A percentile compares a stretch with the other conserved stretches of the same genome.
Evolutionary conservation across 352 stramenopile species (phyloP).

Genomic region (Chrysophaeum taylorii): DNA sequence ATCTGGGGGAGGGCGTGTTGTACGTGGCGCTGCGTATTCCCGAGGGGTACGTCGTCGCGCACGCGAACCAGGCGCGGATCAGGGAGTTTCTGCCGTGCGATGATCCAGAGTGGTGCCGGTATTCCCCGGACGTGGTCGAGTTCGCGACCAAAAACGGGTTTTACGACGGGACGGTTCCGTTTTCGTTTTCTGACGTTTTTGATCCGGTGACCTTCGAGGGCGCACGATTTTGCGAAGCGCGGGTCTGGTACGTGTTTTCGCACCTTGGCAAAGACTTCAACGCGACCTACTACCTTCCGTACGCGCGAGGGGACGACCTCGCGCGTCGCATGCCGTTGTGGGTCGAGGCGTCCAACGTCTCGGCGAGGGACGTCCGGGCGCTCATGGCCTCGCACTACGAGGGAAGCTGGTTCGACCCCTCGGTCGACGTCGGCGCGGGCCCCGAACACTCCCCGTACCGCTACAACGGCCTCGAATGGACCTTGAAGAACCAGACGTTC

Average conservation of each 20-base stretch:
- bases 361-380: conserved; percentile 36
- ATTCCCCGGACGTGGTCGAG: conserved; percentile 42
- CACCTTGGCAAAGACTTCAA: conserved; percentile 32
- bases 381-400: conserved; percentile 51
- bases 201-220: conserved; percentile 38
- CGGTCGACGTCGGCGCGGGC: conserved; percentile 41
- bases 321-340: conserved; percentile 47
- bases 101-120: conserved; percentile 36
- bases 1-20: conserved; percentile 38
- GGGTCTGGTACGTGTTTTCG: conserved; percentile 49
- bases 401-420: conserved; percentile 36
- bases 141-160: conserved; percentile 43
- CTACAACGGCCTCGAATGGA: conserved; percentile 34
- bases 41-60: conserved; percentile 37
- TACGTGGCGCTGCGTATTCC: conserved; percentile 46
- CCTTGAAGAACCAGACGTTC: conserved; percentile 29
- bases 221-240: conserved; percentile 42
- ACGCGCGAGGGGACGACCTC: conserved; percentile 41
- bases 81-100: conserved; percentile 26
- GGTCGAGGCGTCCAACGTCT: conserved; percentile 36
- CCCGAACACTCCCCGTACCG: conserved; percentile 30
- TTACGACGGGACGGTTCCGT: conserved; percentile 31
- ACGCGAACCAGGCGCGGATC: conserved; percentile 50
- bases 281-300: conserved; percentile 35
- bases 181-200: conserved; percentile 52